Percentiles rank a stretch among this genome's conserved stretches.
These are phyloP conservation scores for Lunasporangiospora selenospora DNA, from an alignment of 192 early-diverging fungal species.

Conservation along the genomic window DNA sequence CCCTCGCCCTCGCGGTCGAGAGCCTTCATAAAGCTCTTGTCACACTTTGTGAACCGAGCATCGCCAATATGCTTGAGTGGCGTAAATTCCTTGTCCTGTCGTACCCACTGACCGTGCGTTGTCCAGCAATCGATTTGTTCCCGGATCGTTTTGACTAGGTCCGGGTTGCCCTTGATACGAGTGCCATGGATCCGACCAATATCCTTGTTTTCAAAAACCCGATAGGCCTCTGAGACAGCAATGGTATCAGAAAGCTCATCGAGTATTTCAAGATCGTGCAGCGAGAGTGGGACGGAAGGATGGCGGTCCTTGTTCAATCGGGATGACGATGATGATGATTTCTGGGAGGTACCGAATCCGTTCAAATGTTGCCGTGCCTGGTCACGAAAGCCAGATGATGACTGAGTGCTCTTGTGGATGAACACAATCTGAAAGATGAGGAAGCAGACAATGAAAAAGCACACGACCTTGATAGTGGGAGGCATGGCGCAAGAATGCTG, in stretches of 20 bases:
- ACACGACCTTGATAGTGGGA: conserved; percentile 12
- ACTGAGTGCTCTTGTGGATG: conserved; percentile 23
- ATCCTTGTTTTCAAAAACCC: conserved; percentile 33
- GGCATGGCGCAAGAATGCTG: conserved; percentile 14
- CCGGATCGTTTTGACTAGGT: conserved; percentile 12
- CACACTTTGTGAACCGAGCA: conserved; percentile 36
- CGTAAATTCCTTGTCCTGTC: conserved; percentile 17
- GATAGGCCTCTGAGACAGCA: conserved; percentile 16
- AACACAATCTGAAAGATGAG: conserved; percentile 25
- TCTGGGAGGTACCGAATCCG: background rate
- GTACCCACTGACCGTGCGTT: conserved; percentile 24
- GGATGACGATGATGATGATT: background rate
- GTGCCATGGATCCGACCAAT: conserved; percentile 28
- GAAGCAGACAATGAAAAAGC: conserved; percentile 27
- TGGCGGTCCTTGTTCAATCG: conserved; percentile 17
- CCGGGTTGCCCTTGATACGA: conserved; percentile 11
- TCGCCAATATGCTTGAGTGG: conserved; percentile 28
- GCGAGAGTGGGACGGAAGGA: conserved; percentile 24
- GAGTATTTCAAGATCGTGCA: conserved; percentile 15
- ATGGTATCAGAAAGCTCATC: conserved; percentile 29
- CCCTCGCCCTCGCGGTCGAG: conserved; percentile 39
- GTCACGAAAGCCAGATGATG: background rate
- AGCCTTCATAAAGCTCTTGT: conserved; percentile 38
- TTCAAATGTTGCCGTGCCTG: too few relatives aligned
- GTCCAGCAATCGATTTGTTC: conserved; percentile 47